A percentile compares a stretch with the other conserved stretches of the same genome.
These are phyloP conservation scores for Scutellaria baicalensis DNA, from an alignment of 257 asterid species.

Conservation along the genomic window DNA sequence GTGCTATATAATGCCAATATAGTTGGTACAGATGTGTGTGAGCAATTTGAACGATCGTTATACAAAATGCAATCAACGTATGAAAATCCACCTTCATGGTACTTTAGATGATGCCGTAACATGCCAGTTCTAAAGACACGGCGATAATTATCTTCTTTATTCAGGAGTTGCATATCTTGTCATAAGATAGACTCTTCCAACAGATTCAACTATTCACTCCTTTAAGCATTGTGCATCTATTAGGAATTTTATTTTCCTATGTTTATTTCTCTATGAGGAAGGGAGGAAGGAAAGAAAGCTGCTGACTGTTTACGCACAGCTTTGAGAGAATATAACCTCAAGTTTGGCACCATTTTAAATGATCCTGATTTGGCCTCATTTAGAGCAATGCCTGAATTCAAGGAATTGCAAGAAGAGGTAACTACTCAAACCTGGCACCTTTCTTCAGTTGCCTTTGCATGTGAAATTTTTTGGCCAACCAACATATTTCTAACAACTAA, in stretches of 20 bases:
- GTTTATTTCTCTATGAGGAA: conserved; percentile 30
- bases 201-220: conserved; percentile 2
- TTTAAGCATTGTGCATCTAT: conserved; percentile 9
- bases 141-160: neutral
- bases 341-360: conserved; percentile 84
- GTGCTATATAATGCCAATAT: neutral
- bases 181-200: neutral
- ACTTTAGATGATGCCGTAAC: neutral
- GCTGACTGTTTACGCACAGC: conserved; percentile 92
- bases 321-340: conserved; percentile 72
- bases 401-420: conserved; percentile 96
- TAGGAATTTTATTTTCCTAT: conserved; percentile 25
- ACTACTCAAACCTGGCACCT: conserved; percentile 10
- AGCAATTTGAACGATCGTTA: neutral
- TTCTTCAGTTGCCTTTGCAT: neutral
- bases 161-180: neutral
- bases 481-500: neutral
- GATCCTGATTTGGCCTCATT: conserved; percentile 99
- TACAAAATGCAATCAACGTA: neutral
- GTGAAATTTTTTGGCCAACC: neutral
- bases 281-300: conserved; percentile 89
- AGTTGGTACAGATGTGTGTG: neutral
- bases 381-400: conserved; percentile 87
- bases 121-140: neutral
- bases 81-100: neutral